These are phyloP conservation scores for Paraglomus brasilianum DNA, from an alignment of 192 early-diverging fungal species.

Conservation along the genomic window DNA sequence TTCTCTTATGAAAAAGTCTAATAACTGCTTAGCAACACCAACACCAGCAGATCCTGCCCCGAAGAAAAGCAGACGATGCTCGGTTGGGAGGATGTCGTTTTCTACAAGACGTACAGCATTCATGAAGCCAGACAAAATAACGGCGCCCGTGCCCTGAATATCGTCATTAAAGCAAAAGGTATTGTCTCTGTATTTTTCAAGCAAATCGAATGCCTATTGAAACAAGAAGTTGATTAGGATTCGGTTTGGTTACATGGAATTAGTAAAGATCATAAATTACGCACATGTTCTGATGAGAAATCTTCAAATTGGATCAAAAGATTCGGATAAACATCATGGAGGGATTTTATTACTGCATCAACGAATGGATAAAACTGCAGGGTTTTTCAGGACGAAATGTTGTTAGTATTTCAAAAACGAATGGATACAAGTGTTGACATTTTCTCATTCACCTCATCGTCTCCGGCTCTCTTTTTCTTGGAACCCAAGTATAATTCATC, in stretches of 20 bases:
- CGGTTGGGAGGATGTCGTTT: slow-evolving; percentile 56
- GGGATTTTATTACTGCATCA: slow-evolving; percentile 74
- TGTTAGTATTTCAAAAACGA: not conserved
- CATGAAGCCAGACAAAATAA: slow-evolving; percentile 90
- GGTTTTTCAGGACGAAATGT: slow-evolving; percentile 5
- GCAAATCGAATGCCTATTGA: slow-evolving; percentile 69
- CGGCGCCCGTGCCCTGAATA: slow-evolving; percentile 92
- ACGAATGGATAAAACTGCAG: slow-evolving; percentile 76
- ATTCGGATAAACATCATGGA: slow-evolving; percentile 71
- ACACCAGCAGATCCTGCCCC: slow-evolving; percentile 95
- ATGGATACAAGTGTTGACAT: slow-evolving; percentile 2
- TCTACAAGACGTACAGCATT: slow-evolving; percentile 70
- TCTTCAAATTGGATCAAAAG: slow-evolving; percentile 96
- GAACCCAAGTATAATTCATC: slow-evolving; percentile 91
- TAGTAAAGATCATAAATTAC: not conserved
- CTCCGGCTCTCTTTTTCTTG: slow-evolving; percentile 61
- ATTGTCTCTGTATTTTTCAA: slow-evolving; percentile 73
- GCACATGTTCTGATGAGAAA: slow-evolving; percentile 81
- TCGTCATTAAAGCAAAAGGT: slow-evolving; percentile 95
- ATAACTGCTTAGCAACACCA: slow-evolving; percentile 90
- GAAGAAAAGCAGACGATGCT: slow-evolving; percentile 90
- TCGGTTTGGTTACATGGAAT: not conserved
- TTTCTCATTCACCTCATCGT: slow-evolving; percentile 45
- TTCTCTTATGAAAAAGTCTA: slow-evolving; percentile 76
- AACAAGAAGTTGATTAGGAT: not conserved